Conservation (phyloP, 192 early-diverging fungal genomes). For the Irineochytrium annulatum region DNA sequence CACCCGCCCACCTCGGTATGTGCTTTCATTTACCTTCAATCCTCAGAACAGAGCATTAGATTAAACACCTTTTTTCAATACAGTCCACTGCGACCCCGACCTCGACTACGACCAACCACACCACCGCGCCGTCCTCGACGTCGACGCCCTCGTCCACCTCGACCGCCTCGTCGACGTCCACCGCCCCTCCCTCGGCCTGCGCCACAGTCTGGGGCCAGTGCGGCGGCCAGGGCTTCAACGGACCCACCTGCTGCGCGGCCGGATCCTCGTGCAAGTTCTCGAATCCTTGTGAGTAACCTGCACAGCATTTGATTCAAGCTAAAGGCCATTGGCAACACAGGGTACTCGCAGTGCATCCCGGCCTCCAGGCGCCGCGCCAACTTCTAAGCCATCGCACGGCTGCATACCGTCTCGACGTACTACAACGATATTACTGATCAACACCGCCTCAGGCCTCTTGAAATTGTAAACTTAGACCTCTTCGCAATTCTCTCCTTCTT, state of each 20-base stretch:
- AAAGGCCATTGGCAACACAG: too few species aligned
- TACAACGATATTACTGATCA: too few species aligned
- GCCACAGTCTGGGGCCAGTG: constrained; percentile 27
- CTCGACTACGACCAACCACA: not conserved
- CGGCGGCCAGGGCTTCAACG: constrained; percentile 26
- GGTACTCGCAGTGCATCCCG: too few species aligned
- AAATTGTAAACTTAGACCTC: too few species aligned
- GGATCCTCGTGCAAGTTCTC: constrained; percentile 1
- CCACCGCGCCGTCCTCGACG: not conserved
- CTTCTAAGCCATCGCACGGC: too few species aligned
- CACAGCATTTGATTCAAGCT: too few species aligned
- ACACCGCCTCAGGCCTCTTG: too few species aligned
- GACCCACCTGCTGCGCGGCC: constrained; percentile 30
- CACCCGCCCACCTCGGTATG: not conserved
- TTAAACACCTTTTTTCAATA: not conserved
- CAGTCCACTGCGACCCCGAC: not conserved
- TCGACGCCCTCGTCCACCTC: not conserved
- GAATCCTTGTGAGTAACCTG: not conserved
- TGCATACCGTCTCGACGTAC: too few species aligned
- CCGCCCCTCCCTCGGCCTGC: constrained; percentile 3
- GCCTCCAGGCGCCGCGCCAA: too few species aligned
- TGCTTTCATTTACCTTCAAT: too few species aligned
- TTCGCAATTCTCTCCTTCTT: too few species aligned
- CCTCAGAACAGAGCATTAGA: not conserved
- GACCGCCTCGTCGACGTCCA: constrained; percentile 1